Evolutionary conservation across 306 rosid species (phyloP).

Genomic region (Begonia masoniana): DNA sequence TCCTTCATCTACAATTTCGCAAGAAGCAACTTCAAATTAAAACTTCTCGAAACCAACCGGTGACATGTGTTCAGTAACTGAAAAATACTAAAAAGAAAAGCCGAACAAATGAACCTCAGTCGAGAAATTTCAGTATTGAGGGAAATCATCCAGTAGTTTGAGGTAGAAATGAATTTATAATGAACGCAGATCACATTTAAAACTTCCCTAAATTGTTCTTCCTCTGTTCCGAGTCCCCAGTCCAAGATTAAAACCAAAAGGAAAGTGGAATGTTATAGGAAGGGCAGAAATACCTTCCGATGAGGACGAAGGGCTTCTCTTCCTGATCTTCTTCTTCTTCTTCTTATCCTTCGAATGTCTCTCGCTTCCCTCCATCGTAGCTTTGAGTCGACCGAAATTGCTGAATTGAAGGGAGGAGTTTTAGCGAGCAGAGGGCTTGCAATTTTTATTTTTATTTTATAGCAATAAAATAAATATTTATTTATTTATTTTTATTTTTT

Average conservation of each 20-base stretch:
- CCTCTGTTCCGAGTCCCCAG: background rate
- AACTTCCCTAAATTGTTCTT: too few species aligned
- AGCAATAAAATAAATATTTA: background rate
- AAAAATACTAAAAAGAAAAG: too few species aligned
- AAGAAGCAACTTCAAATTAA: background rate
- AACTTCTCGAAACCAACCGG: too few species aligned
- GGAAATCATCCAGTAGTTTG: too few species aligned
- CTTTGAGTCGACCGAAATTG: background rate
- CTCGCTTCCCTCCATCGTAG: conserved; percentile 76
- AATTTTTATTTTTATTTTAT: too few species aligned
- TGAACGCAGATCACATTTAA: too few species aligned
- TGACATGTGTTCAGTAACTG: too few species aligned
- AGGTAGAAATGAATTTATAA: too few species aligned
- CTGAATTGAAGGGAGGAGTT: too few species aligned
- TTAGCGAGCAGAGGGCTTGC: too few species aligned
- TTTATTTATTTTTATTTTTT: background rate
- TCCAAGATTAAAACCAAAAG: background rate
- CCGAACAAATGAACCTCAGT: too few species aligned
- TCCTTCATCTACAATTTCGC: conserved; percentile 41
- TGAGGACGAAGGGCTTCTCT: conserved; percentile 28
- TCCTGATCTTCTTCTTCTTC: conserved; percentile 30
- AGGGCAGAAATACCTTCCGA: conserved; percentile 38
- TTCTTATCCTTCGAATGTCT: conserved; percentile 47
- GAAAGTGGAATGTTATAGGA: background rate
- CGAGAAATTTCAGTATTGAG: too few species aligned